Evolutionary conservation across 2,329 filamentous ascomycete species (phyloP), one percentile per base, ranked within the genome.

Genomic region (Aspergillus clavatus): DNA sequence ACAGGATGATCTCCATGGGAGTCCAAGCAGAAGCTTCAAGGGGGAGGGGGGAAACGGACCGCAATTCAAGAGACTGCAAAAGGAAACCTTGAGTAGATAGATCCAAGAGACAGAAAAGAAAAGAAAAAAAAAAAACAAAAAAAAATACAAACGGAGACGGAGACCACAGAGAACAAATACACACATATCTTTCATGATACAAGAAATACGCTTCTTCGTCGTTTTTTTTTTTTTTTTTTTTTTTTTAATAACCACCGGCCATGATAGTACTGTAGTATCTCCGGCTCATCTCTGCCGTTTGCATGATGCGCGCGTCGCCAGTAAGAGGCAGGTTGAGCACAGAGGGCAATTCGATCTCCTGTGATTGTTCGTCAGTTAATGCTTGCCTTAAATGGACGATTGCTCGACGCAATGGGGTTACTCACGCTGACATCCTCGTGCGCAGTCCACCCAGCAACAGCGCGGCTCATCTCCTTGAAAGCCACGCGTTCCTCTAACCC

Each of bases 391-490:
- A n/a, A 42, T 24, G 28, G 12, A 23, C 14, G 28, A 16, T 16
- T 16, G 10, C 11, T 35, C 14, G 11, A 11, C 16, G 4, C 18
- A 11, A 35, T 18, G 29, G n/a, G 14, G 38, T 42, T n/a, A 68
- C 77, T 63, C 66, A 83, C 81, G 65, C 79, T 74, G 54, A 78
- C 79, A 58, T 77, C 74, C 59, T 78, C 78, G 46, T 75, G 75
- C 43, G 82, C 72, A 47, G 86, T 79, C 62, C 82, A 78, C 50
- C 79, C 78, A 7, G 86, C 86, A 48, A 91, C 81, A 37, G 83
- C 76, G 42, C 81, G 81, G 38, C 84, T 85, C 78, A 95, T 95
- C 60, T 94, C 89, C 52, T 84, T 83, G 43, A 91, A 77, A 0
- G 89, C 88, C 33, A 90, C 87, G 42, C 81, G 73, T 60, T 86